These are phyloP conservation scores for Claviceps sp. DNA, from an alignment of 2,329 filamentous ascomycete species.

Conservation along the genomic window DNA sequence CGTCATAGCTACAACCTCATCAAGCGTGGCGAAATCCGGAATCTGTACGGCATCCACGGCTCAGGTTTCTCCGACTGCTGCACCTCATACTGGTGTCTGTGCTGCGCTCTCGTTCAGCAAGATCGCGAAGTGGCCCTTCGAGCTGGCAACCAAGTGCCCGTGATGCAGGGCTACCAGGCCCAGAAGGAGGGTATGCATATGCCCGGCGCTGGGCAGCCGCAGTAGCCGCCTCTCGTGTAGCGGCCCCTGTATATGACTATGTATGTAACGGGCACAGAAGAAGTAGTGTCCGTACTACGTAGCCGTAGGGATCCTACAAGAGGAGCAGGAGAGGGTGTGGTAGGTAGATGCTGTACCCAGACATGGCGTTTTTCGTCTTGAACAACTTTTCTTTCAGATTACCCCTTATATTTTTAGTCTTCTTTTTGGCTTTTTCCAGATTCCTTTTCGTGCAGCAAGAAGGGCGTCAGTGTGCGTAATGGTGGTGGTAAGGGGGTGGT, in stretches of 20 bases:
- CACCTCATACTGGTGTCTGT: conserved; percentile 39
- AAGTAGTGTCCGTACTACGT: not conserved
- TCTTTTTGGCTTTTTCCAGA: not conserved
- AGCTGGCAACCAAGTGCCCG: conserved; percentile 13
- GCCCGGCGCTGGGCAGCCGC: conserved; percentile 10
- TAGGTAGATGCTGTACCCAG: not conserved
- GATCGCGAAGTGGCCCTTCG: conserved; percentile 36
- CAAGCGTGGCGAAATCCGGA: conserved; percentile 39
- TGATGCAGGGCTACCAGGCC: conserved; percentile 23
- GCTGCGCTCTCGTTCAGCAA: conserved; percentile 44
- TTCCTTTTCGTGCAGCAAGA: not conserved
- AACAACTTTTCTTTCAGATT: too few species aligned
- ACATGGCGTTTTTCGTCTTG: not conserved
- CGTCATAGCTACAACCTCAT: conserved; percentile 30
- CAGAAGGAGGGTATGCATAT: conserved; percentile 25
- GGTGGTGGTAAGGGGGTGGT: too few species aligned
- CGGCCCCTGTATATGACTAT: not conserved
- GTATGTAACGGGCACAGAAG: not conserved
- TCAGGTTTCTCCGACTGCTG: conserved; percentile 35
- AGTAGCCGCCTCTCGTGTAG: not conserved
- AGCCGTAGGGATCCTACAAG: too few species aligned
- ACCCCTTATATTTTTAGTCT: not conserved
- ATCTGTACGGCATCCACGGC: conserved; percentile 39
- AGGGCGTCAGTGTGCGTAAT: too few species aligned
- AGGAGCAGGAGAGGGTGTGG: too few species aligned